phyloP scores from a whole-genome alignment of 305 asterid genomes.

The Plantago lanceolata region DNA sequence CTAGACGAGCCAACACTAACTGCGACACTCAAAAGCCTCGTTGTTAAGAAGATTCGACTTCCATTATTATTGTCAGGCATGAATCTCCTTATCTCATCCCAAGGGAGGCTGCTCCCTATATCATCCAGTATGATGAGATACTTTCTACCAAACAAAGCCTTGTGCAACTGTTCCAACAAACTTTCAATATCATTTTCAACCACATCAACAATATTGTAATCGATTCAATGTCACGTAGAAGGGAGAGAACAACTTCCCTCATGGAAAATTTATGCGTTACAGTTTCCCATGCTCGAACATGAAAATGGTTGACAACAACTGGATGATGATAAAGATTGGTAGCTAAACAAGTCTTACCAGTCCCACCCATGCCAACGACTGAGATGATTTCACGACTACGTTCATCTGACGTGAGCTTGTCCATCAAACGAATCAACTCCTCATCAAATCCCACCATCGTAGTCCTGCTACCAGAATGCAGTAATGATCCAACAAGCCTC shows the following conservation, averaged over 20 bases:
- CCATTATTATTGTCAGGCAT: not conserved
- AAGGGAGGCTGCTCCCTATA: not conserved
- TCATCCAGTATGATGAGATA: not conserved
- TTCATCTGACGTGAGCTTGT: not conserved
- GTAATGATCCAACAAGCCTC: not conserved
- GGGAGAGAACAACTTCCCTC: not conserved
- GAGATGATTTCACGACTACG: not conserved
- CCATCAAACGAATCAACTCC: slow-evolving; percentile 1
- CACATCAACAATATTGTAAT: not conserved
- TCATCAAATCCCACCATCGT: not conserved
- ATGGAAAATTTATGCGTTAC: not conserved
- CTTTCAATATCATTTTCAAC: not conserved
- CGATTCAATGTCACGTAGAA: not conserved
- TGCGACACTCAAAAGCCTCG: not conserved
- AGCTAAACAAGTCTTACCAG: slow-evolving; percentile 4
- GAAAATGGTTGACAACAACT: not conserved
- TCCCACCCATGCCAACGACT: not conserved
- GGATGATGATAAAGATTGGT: not conserved
- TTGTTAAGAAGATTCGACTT: not conserved
- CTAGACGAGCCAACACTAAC: not conserved
- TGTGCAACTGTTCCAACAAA: not conserved
- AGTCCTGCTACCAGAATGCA: not conserved
- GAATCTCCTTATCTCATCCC: not conserved
- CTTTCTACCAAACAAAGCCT: not conserved
- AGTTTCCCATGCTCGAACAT: not conserved